Percentiles rank a stretch among this genome's conserved stretches.
phyloP scores from a whole-genome alignment of 2,329 filamentous ascomycete species.

The Paracoccidioides lutzii region DNA sequence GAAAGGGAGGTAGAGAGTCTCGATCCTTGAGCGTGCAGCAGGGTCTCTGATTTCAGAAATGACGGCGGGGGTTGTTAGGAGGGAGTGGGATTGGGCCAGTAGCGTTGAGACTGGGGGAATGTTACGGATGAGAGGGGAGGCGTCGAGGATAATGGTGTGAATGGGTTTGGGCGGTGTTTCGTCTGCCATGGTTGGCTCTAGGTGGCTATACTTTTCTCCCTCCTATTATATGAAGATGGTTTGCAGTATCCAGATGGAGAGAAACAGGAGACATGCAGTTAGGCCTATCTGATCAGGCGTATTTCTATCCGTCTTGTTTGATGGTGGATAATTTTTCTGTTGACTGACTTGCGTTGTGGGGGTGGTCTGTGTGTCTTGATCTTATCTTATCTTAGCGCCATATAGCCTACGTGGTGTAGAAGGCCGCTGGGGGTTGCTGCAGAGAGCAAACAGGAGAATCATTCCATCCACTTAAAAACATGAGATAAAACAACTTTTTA shows the following conservation, averaged over 20 bases:
- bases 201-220: neutral
- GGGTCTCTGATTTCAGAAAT: conserved; percentile 78
- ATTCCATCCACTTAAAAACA: neutral
- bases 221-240: neutral
- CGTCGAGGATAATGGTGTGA: conserved; percentile 75
- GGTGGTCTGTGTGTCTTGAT: conserved; percentile 2
- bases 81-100: conserved; percentile 58
- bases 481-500: neutral
- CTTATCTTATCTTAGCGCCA: conserved; percentile 3
- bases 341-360: neutral
- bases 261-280: neutral
- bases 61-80: conserved; percentile 77
- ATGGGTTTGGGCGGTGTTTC: conserved; percentile 47
- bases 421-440: too few species aligned
- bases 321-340: neutral
- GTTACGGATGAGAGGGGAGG: conserved; percentile 88
- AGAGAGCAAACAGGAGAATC: too few species aligned
- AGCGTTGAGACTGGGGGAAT: conserved; percentile 74
- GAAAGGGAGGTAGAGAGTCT: conserved; percentile 78
- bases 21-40: conserved; percentile 63
- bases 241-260: conserved; percentile 1
- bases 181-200: conserved; percentile 15
- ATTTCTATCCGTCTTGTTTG: neutral
- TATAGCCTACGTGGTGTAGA: neutral
- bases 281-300: neutral